phyloP scores from a whole-genome alignment of 2,329 filamentous ascomycete species.

The Verticillium nonalfalfae region DNA sequence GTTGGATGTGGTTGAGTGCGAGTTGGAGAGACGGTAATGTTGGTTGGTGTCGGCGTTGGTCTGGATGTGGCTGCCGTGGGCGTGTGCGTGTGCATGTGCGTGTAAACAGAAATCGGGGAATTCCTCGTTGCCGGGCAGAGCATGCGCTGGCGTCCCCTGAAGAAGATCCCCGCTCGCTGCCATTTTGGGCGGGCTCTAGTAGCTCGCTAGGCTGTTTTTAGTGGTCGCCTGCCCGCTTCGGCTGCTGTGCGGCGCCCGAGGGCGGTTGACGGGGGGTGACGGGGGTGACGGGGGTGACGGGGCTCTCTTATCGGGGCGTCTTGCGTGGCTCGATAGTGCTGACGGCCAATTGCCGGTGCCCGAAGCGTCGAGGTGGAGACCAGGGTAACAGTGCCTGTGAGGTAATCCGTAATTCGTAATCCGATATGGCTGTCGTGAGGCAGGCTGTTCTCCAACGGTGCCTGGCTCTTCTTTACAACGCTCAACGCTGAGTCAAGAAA shows the following conservation, averaged over 20 bases:
- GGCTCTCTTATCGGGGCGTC: constrained; percentile 1
- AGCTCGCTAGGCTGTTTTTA: constrained; percentile 9
- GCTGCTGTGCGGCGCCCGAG: constrained; percentile 7
- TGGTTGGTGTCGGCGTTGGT: constrained; percentile 3
- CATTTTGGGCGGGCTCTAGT: constrained; percentile 10
- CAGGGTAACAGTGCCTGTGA: not conserved
- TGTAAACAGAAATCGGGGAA: constrained; percentile 40
- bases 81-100: not conserved
- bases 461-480: too few relatives aligned
- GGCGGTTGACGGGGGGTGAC: too few relatives aligned
- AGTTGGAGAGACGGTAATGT: constrained; percentile 9
- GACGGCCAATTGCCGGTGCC: constrained; percentile 6
- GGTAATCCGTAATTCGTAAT: not conserved
- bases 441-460: not conserved
- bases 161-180: constrained; percentile 5
- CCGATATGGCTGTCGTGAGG: not conserved
- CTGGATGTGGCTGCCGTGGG: not conserved
- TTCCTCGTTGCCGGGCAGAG: constrained; percentile 29
- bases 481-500: not conserved
- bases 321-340: constrained; percentile 7
- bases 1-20: constrained; percentile 5
- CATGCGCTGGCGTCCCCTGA: constrained; percentile 7
- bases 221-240: constrained; percentile 4
- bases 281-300: constrained; percentile 2
- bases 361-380: not conserved